Conservation (phyloP, 495 filamentous ascomycete genomes). For the Penicillium manginii region DNA sequence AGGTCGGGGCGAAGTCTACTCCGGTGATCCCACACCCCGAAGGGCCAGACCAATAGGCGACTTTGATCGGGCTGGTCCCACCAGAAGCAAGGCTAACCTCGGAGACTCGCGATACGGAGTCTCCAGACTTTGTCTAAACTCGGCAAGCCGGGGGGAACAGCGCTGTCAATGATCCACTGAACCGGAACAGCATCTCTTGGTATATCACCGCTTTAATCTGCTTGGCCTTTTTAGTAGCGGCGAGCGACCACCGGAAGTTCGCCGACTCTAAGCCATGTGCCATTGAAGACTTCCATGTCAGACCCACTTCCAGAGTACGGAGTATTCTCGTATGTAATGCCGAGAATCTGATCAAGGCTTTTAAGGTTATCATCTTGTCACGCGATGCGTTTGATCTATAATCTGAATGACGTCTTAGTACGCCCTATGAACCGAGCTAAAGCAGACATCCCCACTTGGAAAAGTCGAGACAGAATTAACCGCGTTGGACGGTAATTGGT, state of each 20-base stretch:
- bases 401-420: neutral
- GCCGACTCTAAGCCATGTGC: neutral
- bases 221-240: neutral
- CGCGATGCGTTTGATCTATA: neutral
- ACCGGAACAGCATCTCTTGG: neutral
- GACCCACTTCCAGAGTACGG: neutral
- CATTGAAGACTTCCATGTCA: neutral
- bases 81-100: neutral
- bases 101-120: neutral
- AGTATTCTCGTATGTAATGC: no score
- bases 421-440: neutral
- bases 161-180: neutral
- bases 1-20: neutral
- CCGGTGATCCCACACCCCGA: neutral
- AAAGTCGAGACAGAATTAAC: neutral
- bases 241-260: conserved; percentile 1
- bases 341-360: neutral
- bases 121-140: conserved; percentile 1
- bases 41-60: neutral
- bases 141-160: conserved; percentile 1
- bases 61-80: neutral
- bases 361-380: neutral
- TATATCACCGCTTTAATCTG: neutral
- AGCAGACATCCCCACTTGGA: neutral
- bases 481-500: neutral